Evolutionary conservation across 306 rosid species (phyloP).

Genomic region (Carpinus fangiana): DNA sequence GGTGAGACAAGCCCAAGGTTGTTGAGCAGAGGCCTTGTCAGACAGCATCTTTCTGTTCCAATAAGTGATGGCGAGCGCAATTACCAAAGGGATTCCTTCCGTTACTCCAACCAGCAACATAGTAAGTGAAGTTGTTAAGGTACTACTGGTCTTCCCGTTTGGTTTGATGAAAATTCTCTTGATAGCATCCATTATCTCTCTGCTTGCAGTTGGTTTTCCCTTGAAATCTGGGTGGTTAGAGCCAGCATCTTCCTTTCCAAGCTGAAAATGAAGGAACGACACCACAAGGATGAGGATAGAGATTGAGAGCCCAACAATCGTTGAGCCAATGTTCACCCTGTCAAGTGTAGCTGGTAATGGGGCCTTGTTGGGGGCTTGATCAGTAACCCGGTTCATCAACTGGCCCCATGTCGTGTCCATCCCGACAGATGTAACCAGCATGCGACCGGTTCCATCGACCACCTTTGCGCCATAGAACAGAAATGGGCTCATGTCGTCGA

Average conservation of each 20-base stretch:
- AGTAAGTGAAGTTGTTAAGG: constrained; percentile 5
- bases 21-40: constrained; percentile 4
- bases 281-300: constrained; percentile 12
- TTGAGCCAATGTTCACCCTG: background rate
- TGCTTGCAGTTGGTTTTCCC: constrained; percentile 4
- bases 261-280: background rate
- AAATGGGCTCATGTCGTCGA: constrained; percentile 12
- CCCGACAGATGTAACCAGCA: constrained; percentile 28
- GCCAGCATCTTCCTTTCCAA: background rate
- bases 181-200: background rate
- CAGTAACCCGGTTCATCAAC: background rate
- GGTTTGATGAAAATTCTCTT: constrained; percentile 10
- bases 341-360: constrained; percentile 21
- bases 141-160: constrained; percentile 4
- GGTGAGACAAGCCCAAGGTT: constrained; percentile 11
- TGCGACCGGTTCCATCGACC: constrained; percentile 18
- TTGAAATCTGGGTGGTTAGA: constrained; percentile 11
- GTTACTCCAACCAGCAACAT: constrained; percentile 18
- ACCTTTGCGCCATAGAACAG: constrained; percentile 28
- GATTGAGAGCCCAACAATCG: constrained; percentile 2
- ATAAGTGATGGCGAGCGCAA: background rate
- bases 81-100: constrained; percentile 19
- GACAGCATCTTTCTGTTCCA: constrained; percentile 14
- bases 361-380: background rate
- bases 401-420: background rate